A percentile compares a stretch with the other conserved stretches of the same genome.
Evolutionary conservation across 2,329 filamentous ascomycete species (phyloP).

Genomic region (Camillea tinctor): DNA sequence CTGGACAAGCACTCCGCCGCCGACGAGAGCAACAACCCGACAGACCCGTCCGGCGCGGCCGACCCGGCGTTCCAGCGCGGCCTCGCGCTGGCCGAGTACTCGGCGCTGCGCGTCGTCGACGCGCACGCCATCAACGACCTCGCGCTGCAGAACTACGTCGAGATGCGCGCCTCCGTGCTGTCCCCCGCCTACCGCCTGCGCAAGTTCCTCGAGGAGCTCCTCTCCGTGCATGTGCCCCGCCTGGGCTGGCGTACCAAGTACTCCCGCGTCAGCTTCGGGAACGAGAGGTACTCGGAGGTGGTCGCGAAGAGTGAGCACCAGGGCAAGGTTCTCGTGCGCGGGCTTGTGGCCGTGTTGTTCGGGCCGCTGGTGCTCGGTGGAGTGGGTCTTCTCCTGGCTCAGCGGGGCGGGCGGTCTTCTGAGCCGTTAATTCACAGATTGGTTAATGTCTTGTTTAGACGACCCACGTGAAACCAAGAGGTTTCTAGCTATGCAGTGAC

Average conservation of each 20-base stretch:
- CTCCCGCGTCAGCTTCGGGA: slow-evolving; percentile 87
- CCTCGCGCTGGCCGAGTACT: slow-evolving; percentile 75
- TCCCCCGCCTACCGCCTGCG: slow-evolving; percentile 74
- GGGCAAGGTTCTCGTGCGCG: slow-evolving; percentile 55
- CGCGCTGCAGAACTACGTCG: slow-evolving; percentile 84
- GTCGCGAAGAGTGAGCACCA: slow-evolving; percentile 68
- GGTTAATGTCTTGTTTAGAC: slow-evolving; percentile 4
- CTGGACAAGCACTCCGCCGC: slow-evolving; percentile 65
- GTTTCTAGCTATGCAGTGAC: not conserved
- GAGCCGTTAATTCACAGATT: slow-evolving; percentile 11
- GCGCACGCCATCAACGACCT: slow-evolving; percentile 90
- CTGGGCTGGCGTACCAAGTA: slow-evolving; percentile 93
- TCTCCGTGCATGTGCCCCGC: slow-evolving; percentile 72
- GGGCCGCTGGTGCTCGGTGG: slow-evolving; percentile 22
- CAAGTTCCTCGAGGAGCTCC: slow-evolving; percentile 81
- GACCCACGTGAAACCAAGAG: not conserved
- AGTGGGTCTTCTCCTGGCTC: slow-evolving; percentile 19
- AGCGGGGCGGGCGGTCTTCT: slow-evolving; percentile 3
- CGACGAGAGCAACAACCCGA: slow-evolving; percentile 46
- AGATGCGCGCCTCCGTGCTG: slow-evolving; percentile 87
- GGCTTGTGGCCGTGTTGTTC: slow-evolving; percentile 38
- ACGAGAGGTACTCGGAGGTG: slow-evolving; percentile 86
- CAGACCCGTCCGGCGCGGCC: slow-evolving; percentile 2
- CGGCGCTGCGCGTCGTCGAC: slow-evolving; percentile 69
- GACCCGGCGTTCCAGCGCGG: slow-evolving; percentile 62